Conservation (phyloP, 352 stramenopile species). For the Phytophthora meadii region DNA sequence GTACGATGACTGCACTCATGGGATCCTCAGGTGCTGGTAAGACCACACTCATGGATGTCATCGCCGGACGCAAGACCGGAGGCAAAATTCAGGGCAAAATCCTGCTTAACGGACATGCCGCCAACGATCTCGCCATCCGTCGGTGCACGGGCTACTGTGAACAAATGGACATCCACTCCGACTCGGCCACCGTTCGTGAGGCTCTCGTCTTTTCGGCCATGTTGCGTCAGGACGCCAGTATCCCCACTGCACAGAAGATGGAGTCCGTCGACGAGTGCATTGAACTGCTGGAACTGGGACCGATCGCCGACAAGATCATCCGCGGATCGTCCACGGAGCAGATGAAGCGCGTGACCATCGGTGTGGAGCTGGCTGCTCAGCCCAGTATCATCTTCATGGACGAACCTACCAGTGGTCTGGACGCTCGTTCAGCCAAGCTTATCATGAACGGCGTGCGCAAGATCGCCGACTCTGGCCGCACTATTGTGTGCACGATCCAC, state of each 20-base stretch:
- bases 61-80: slow-evolving; percentile 32
- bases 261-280: slow-evolving; percentile 45
- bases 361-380: slow-evolving; percentile 74
- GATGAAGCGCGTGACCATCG: slow-evolving; percentile 58
- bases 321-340: slow-evolving; percentile 48
- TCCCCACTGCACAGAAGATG: slow-evolving; percentile 40
- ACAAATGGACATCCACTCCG: slow-evolving; percentile 1
- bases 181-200: slow-evolving; percentile 76
- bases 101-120: slow-evolving; percentile 82
- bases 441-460: slow-evolving; percentile 38
- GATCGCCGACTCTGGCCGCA: slow-evolving; percentile 28
- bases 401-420: slow-evolving; percentile 31
- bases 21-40: slow-evolving; percentile 79
- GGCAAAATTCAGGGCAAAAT: slow-evolving; percentile 69
- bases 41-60: slow-evolving; percentile 32
- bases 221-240: slow-evolving; percentile 53
- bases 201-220: slow-evolving; percentile 88
- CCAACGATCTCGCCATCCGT: slow-evolving; percentile 37
- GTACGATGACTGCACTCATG: slow-evolving; percentile 60
- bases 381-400: slow-evolving; percentile 63
- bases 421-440: slow-evolving; percentile 29
- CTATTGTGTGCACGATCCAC: slow-evolving; percentile 29
- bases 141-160: slow-evolving; percentile 24
- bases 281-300: slow-evolving; percentile 36
- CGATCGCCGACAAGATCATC: slow-evolving; percentile 43